A percentile compares a stretch with the other conserved stretches of the same genome.
These are phyloP conservation scores for Dictyostelium purpureum DNA, from an alignment of 78 protist genomes.

Conservation along the genomic window DNA sequence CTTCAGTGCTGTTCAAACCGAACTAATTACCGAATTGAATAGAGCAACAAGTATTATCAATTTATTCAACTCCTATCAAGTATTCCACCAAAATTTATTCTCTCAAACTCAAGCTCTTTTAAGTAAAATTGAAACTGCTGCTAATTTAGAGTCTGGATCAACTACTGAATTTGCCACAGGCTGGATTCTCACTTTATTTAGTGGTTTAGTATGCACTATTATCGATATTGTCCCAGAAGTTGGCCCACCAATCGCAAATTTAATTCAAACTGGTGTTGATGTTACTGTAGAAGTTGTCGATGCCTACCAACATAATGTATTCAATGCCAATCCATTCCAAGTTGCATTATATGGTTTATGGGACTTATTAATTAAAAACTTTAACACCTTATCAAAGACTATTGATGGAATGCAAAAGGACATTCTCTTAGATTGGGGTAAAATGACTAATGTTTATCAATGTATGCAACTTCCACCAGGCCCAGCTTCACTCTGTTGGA, in stretches of 20 bases:
- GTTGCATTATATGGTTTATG: background rate
- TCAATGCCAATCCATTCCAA: background rate
- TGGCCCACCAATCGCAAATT: background rate
- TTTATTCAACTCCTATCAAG: background rate
- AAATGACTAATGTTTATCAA: background rate
- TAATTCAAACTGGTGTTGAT: background rate
- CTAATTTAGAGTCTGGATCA: background rate
- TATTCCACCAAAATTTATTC: background rate
- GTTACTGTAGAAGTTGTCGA: background rate
- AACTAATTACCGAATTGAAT: background rate
- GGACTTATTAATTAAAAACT: background rate
- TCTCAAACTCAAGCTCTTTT: background rate
- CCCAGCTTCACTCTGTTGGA: background rate
- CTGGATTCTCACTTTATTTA: background rate
- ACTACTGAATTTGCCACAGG: background rate
- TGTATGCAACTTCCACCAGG: background rate
- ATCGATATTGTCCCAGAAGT: background rate
- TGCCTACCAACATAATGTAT: background rate
- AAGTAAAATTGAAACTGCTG: background rate
- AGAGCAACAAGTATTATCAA: background rate
- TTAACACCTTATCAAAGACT: background rate
- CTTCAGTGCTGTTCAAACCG: no score
- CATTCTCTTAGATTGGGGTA: slow-evolving; percentile 14
- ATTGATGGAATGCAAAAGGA: background rate
- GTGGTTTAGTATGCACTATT: background rate